Evolutionary conservation across 2,329 filamentous ascomycete species (phyloP), one percentile per base, ranked within the genome.

Genomic region (Pseudonectria buxi): DNA sequence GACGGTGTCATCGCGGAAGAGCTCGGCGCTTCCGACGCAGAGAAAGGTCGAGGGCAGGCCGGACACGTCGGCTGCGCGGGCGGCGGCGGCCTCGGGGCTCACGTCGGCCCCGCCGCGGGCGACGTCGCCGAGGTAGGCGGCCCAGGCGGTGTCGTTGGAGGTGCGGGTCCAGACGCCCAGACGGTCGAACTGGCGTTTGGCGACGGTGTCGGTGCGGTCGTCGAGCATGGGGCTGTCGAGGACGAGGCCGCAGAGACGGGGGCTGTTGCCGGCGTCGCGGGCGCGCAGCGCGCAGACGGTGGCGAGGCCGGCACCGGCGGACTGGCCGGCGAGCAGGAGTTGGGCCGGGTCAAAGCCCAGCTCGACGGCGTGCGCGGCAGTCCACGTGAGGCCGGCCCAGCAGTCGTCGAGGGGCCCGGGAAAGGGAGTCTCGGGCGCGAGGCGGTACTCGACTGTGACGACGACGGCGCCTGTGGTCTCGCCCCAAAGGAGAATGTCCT

Each of bases 211-310:
- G 28, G 54, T 59, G 30, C 58, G 49, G 40, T 71, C 63, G 44
- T 72, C 67, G 10, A 72, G 50, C 67, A 71, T 71, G 4, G 65
- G 67, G 32, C 64, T 64, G 30, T 65, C 52, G 10, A 71, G 56
- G 29, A 71, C 55, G 49, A 68, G 60, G 11, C 45, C 50, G 59
- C 63, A 27, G 49, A 59, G 36, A 60, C 43, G 26, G 44, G 51
- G 36, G 47, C 63, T 28, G 27, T 44, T 32, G 14, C 49, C 40
- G 39, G 18, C 18, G 18, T 65, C 59, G 14, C 63, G 49, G 7
- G 62, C 63, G 40, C 63, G 51, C 30, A 69, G 45, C 2, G 58
- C 55, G 24, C 62, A 45, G 6, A 51, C 56, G 1, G 65, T 61
- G 0, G 63, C 64, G 2, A 71, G 47, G 3, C 58, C 60, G 11